These are phyloP conservation scores for Paramecium caudatum DNA, from an alignment of 73 alveolate species.

Conservation along the genomic window DNA sequence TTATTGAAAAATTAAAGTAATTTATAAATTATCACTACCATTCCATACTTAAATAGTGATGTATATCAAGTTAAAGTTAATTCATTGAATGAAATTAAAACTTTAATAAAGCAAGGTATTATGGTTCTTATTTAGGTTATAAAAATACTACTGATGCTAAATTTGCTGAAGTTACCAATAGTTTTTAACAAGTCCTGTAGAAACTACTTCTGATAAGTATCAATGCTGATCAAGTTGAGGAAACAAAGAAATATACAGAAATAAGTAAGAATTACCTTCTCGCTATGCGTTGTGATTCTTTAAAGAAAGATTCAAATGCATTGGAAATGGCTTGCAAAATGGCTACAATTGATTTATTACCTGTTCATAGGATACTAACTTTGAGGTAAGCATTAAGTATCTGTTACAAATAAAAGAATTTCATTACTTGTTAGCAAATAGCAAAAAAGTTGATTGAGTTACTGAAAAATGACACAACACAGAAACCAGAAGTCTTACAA, in stretches of 20 bases:
- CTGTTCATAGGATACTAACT: conserved; percentile 68
- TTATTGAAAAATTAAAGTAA: neutral
- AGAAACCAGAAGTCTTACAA: conserved; percentile 76
- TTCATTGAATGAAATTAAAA: conserved; percentile 26
- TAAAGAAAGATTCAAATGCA: conserved; percentile 11
- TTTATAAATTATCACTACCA: neutral
- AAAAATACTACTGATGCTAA: conserved; percentile 74
- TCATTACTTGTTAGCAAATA: conserved; percentile 61
- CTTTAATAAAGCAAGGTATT: conserved; percentile 27
- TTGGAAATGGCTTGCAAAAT: conserved; percentile 74
- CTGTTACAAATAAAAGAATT: conserved; percentile 65
- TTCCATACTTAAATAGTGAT: neutral
- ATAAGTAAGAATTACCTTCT: conserved; percentile 61
- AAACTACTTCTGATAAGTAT: conserved; percentile 1
- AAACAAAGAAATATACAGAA: neutral
- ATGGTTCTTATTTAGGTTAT: conserved; percentile 24
- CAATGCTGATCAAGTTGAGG: neutral
- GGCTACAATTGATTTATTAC: conserved; percentile 68
- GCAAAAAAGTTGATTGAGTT: conserved; percentile 70
- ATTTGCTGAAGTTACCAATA: conserved; percentile 64
- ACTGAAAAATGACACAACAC: conserved; percentile 57
- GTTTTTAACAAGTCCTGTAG: conserved; percentile 66
- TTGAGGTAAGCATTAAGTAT: conserved; percentile 72
- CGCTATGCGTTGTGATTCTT: conserved; percentile 73
- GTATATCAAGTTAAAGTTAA: neutral